Evolutionary conservation across 2,329 filamentous ascomycete species (phyloP), one percentile per base, ranked within the genome.

Genomic region (Xylaria polymorpha): DNA sequence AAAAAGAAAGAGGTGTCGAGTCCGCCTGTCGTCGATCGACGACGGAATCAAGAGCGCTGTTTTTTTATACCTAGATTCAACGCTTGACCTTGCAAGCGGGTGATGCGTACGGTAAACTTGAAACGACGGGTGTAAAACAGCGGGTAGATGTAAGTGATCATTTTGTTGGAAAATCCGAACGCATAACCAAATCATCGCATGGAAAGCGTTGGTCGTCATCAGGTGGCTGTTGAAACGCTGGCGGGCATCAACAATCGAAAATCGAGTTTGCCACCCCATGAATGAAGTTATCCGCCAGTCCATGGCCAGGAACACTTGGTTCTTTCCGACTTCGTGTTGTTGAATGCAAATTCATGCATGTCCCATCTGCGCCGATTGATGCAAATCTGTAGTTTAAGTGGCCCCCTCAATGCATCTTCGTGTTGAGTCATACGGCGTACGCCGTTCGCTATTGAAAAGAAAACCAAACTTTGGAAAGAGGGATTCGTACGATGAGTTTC

Each of bases 71-170:
- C 46, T 15, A n/a, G 25, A 63, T 43, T 37, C 43, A 15, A 59
- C 57, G 62, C 68, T 66, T 70, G 67, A 25, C 61, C 68, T 72
- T 64, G 68, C 70, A 66, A 66, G 65, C 44, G 50, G 22, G 56
- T 6, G 50, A 18, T 41, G 35, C 2, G 55, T 53, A 39, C 20
- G 9, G 32, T 37, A 6, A 32, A 37, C 18, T 10, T 51, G 10
- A 60, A 22, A 9, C 22, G n/a, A 32, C 29, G 9, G n/a, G n/a
- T 35, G 37, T 39, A 15, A 44, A 32, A 25, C 32, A 5, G 0
- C 8, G 20, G 22, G 4, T 9, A 25, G 25, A 20, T n/a, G n/a
- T 37, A 10, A 29, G 29, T 29, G 22, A 35, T 25, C 22, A 41
- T 41, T 43, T 29, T 18, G 50, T 32, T 22, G 14, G 22, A 25